Evolutionary conservation across 441 rosid genomes (phyloP), one percentile per base, ranked within the genome.

Genomic region (Euphorbia celastroides): DNA sequence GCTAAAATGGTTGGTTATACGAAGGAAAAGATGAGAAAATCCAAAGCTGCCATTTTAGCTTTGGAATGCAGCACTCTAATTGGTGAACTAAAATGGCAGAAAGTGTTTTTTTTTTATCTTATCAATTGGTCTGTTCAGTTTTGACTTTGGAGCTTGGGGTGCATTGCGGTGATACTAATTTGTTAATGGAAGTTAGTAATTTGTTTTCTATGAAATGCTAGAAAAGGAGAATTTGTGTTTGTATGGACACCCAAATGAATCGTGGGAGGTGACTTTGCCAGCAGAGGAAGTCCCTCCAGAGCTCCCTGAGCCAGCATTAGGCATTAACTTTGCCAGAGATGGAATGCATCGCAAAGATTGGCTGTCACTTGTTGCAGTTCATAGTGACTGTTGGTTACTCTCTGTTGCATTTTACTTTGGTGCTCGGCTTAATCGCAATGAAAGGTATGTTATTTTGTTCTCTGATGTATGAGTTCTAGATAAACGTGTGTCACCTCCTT

Each of bases 271-370:
- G 75, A 77, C 84, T 56, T 77, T 87, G 23, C 91, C 95, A 0
- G 91, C 93, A 0, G 93, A 88, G 74, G 97, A 90, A 82, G 93
- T 88, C 44, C 97, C 95, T 13, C 89, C 93, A 0, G 95, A 90
- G 83, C 88, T 90, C 5, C 90, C 97, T 1, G 95, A 88, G 81
- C 97, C 93, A 17, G 95, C 90, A 7, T 74, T 88, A 74, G 97
- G 97, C 5, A 86, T 90, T 64, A 90, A 90, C 70, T 90, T 90
- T 68, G 92, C 91, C 0, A 86, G 95, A 76, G 95, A 90, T 78
- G 97, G 93, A 52, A 90, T 90, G 95, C 80, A 75, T 16, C 80
- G 90, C 38, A 88, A 86, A 70, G 93, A 90, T 42, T 90, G 97
- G 97, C 82, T 90, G 65, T 88, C 93, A 0, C 74, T 88, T 68